Base-by-base conservation (phyloP, 2,329 filamentous ascomycete species). In the Proliferodiscus dingleyae region DNA sequence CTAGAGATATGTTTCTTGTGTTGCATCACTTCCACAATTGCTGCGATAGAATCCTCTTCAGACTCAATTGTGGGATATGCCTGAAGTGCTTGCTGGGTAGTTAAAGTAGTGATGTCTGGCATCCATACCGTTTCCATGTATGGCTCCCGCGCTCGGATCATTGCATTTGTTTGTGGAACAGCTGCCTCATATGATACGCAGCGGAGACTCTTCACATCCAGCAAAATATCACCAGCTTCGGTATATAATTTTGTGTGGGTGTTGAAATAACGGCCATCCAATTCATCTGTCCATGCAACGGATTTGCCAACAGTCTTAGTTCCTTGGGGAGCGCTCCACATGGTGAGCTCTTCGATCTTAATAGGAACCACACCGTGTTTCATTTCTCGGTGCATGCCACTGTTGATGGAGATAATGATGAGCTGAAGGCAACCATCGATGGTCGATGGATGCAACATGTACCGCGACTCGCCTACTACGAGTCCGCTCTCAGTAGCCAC, bases 401-500 rank as follows among this genome's bases (percentile, higher is more conserved):
- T 52, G 26, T 64, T 54, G 28, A 64, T 58, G n/a, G 63, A 56
- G 2, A 54, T 18, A 7, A 48, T 40, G 36, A 74, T 64, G 1
- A 69, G 69, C 44, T 80, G 77, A 24, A 80, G 69, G 61, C 78
- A 72, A 2, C 72, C 63, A 51, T 80, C 77, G 16, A 80, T 64
- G 0, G 75, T 78, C 4, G 73, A 68, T 0, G 77, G 77, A 47
- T 80, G 77, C 19, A 81, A 68, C 3, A 78, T 26, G 30, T 50
- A 50, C 5, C 57, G 30, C 64, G 66, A 68, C 52, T 73, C 70
- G 15, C 57, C 61, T 19, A 15, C 29, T 11, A 23, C 33, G 29
- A 41, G 42, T 15, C 29, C 11, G 16, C 8, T 11, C 29, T 51
- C 53, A 2, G 56, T 54, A 2, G 34, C 9, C 13, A 47, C 38